Conservation (phyloP, 2,329 filamentous ascomycete genomes). For the Fusarium napiforme region DNA sequence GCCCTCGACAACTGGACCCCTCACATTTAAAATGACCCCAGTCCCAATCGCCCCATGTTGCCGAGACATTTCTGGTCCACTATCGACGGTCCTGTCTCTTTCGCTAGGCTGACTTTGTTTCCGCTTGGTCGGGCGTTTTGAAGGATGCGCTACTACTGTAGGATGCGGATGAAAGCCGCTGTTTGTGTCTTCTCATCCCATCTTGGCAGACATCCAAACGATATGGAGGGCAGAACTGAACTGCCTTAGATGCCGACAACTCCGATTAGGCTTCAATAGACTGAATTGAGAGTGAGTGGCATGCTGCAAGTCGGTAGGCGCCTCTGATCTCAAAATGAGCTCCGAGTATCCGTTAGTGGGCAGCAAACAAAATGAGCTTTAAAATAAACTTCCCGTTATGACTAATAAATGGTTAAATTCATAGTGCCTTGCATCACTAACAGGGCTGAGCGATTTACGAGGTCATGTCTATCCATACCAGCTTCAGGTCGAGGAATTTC, state of each 20-base stretch:
- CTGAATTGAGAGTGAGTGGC: background rate
- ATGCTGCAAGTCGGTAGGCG: background rate
- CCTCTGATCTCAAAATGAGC: background rate
- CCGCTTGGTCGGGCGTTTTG: conserved; percentile 20
- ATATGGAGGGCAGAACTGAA: background rate
- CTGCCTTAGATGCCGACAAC: background rate
- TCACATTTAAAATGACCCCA: conserved; percentile 3
- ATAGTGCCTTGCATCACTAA: conserved; percentile 4
- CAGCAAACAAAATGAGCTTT: conserved; percentile 14
- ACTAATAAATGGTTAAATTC: conserved; percentile 1
- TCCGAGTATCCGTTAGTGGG: background rate
- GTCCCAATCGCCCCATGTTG: conserved; percentile 13
- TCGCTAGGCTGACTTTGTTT: conserved; percentile 29
- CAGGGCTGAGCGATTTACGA: conserved; percentile 30
- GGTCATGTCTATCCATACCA: conserved; percentile 19
- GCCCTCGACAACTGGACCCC: conserved; percentile 5
- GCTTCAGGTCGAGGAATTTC: conserved; percentile 29
- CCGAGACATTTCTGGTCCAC: conserved; percentile 24
- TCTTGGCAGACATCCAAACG: background rate
- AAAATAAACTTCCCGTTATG: conserved; percentile 29
- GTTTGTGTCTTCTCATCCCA: background rate
- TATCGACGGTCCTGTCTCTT: conserved; percentile 12
- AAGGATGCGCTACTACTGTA: conserved; percentile 20
- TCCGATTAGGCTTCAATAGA: background rate
- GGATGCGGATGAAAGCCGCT: conserved; percentile 12